phyloP scores from a whole-genome alignment of 495 filamentous ascomycete species.

The Podospora appendiculata region DNA sequence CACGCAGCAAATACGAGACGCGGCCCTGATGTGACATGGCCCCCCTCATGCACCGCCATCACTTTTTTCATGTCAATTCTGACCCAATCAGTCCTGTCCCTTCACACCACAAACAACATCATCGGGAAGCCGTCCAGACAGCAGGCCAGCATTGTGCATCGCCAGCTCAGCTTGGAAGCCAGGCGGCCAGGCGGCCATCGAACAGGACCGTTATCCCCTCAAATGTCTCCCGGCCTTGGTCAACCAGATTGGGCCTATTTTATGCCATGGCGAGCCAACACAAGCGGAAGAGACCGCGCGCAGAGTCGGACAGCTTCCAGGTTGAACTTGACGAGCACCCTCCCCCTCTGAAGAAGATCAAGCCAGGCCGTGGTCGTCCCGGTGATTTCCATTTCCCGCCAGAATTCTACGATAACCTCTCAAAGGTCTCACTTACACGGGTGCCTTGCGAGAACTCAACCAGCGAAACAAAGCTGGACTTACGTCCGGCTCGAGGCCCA shows the following conservation, averaged over 20 bases:
- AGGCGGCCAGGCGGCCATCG: not conserved
- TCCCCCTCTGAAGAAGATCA: constrained; percentile 9
- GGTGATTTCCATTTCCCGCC: constrained; percentile 13
- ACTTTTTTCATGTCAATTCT: no score
- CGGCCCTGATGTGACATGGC: no score
- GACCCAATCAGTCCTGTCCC: no score
- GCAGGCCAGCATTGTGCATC: not conserved
- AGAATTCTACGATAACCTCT: constrained; percentile 24
- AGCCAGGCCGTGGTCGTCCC: not conserved
- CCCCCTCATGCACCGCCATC: no score
- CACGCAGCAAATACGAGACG: no score
- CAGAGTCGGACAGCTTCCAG: no score
- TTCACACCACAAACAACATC: no score
- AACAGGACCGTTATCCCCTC: not conserved
- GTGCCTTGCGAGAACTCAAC: constrained; percentile 28
- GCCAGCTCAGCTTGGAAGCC: not conserved
- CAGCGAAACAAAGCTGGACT: constrained; percentile 15
- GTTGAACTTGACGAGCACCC: no score
- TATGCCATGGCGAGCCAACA: constrained; percentile 2
- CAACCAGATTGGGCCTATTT: no score
- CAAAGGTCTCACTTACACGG: constrained; percentile 20
- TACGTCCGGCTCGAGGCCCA: not conserved
- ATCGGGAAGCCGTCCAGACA: no score
- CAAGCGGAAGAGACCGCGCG: constrained; percentile 5
- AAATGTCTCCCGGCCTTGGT: not conserved